Evolutionary conservation across 2,329 filamentous ascomycete genomes (phyloP).

Genomic region (Penicillium sp.): DNA sequence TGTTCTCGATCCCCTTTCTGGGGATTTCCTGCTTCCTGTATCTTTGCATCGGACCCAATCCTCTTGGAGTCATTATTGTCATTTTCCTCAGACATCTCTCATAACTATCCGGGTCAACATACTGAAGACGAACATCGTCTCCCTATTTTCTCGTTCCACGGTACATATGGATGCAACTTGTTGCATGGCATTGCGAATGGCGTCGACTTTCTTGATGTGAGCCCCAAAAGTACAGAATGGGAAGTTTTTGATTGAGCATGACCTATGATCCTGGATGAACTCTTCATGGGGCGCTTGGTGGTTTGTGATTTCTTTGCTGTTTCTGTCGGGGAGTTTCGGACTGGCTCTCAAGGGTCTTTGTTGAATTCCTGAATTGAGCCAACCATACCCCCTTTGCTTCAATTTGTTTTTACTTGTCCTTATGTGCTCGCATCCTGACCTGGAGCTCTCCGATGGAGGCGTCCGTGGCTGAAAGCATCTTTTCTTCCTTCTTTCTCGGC

Average conservation of each 20-base stretch:
- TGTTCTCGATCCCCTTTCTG: background rate
- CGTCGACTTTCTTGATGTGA: slow-evolving; percentile 22
- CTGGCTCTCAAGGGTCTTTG: slow-evolving; percentile 6
- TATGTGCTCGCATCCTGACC: background rate
- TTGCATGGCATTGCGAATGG: slow-evolving; percentile 28
- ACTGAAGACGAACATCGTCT: background rate
- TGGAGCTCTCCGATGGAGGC: background rate
- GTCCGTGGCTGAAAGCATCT: background rate
- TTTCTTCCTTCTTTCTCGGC: slow-evolving; percentile 15
- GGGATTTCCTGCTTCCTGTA: background rate
- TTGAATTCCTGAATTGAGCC: slow-evolving; percentile 10
- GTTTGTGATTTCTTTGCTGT: slow-evolving; percentile 14
- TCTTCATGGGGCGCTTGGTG: slow-evolving; percentile 24
- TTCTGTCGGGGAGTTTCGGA: background rate
- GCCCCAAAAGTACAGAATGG: slow-evolving; percentile 15
- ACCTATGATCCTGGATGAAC: slow-evolving; percentile 22
- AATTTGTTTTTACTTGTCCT: background rate
- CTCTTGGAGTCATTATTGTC: background rate
- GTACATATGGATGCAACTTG: slow-evolving; percentile 25
- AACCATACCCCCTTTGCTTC: slow-evolving; percentile 3
- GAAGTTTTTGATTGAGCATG: slow-evolving; percentile 15
- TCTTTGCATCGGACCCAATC: background rate
- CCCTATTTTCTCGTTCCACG: slow-evolving; percentile 10
- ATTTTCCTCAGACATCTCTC: background rate
- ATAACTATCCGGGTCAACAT: background rate